Evolutionary conservation across 805 yeast species (phyloP).

Genomic region (Pichia eremophila): DNA sequence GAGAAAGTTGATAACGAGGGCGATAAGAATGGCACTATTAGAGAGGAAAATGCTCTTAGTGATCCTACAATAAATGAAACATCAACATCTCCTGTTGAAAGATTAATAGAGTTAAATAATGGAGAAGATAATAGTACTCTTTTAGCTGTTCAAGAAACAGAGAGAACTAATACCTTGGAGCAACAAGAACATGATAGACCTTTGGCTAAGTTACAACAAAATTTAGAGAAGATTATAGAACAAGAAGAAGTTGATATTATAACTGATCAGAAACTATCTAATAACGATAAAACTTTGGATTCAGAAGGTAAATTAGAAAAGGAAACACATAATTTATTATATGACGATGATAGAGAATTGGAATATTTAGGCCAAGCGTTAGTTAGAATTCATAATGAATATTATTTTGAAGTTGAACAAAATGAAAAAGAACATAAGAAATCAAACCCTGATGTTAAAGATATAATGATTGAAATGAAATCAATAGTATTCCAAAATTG

Average conservation of each 20-base stretch:
- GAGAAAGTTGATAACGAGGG: conserved; percentile 10
- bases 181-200: conserved; percentile 79
- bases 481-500: conserved; percentile 54
- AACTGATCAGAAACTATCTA: conserved; percentile 1
- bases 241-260: conserved; percentile 18
- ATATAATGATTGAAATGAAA: conserved; percentile 71
- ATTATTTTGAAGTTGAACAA: conserved; percentile 42
- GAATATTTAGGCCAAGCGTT: conserved; percentile 53
- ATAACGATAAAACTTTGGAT: neutral
- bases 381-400: conserved; percentile 53
- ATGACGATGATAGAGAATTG: conserved; percentile 78
- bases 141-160: conserved; percentile 47
- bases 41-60: conserved; percentile 4
- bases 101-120: conserved; percentile 39
- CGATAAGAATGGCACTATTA: neutral
- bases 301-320: neutral
- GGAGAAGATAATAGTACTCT: conserved; percentile 40
- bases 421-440: neutral
- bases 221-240: conserved; percentile 44
- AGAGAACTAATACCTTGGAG: conserved; percentile 62
- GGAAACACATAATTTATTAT: conserved; percentile 42
- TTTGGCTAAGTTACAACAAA: conserved; percentile 70
- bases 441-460: conserved; percentile 48
- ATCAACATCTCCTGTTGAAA: conserved; percentile 37
- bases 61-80: conserved; percentile 1